A percentile compares a stretch with the other conserved stretches of the same genome.
These are phyloP conservation scores for Cyclotella cryptica DNA, from an alignment of 108 stramenopile species.

Conservation along the genomic window DNA sequence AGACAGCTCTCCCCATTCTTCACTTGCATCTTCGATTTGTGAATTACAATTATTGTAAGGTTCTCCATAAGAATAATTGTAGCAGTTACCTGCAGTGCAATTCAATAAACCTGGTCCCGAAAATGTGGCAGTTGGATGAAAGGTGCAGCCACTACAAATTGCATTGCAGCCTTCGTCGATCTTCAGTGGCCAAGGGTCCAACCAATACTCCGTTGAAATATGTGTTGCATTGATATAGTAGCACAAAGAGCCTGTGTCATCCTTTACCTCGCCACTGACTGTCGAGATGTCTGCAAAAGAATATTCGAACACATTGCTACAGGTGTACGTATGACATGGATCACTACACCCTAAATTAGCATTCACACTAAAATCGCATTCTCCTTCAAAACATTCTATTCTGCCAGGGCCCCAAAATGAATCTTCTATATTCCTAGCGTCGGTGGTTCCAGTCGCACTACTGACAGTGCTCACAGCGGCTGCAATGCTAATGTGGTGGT, in stretches of 20 bases:
- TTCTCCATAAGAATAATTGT: slow-evolving; percentile 4
- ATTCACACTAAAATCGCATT: background rate
- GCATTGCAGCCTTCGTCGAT: slow-evolving; percentile 11
- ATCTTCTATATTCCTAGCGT: background rate
- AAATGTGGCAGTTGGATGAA: slow-evolving; percentile 9
- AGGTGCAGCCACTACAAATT: slow-evolving; percentile 2
- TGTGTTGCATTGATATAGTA: slow-evolving; percentile 12
- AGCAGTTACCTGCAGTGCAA: slow-evolving; percentile 9
- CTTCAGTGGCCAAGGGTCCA: slow-evolving; percentile 17
- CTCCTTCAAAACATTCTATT: background rate
- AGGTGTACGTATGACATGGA: slow-evolving; percentile 14
- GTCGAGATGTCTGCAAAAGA: slow-evolving; percentile 7
- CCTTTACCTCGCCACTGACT: background rate
- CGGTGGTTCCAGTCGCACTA: too few species aligned
- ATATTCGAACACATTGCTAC: slow-evolving; percentile 2
- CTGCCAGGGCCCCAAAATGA: slow-evolving; percentile 9
- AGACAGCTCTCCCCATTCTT: slow-evolving; percentile 9
- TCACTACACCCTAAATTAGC: slow-evolving; percentile 16
- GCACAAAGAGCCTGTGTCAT: background rate
- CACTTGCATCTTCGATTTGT: slow-evolving; percentile 18
- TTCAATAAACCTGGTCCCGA: slow-evolving; percentile 11
- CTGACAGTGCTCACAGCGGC: background rate
- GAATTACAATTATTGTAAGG: slow-evolving; percentile 3
- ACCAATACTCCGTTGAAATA: slow-evolving; percentile 3
- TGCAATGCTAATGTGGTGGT: slow-evolving; percentile 1